Evolutionary conservation across 2,329 filamentous ascomycete species (phyloP).

Genomic region (Pseudocercospora fuligena): DNA sequence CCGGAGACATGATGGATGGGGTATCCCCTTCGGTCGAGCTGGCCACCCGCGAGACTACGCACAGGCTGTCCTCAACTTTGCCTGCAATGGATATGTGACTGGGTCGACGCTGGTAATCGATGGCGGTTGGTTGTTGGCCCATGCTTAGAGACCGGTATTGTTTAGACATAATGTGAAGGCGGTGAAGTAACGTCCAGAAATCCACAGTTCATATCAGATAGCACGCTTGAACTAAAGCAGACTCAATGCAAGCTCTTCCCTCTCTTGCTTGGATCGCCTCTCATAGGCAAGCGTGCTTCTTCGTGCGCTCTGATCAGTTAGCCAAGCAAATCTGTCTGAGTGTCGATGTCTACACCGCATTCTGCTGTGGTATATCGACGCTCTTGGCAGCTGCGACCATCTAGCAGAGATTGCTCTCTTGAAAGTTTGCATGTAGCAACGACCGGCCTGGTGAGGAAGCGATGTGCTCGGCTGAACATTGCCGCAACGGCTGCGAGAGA

Average conservation of each 20-base stretch:
- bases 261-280: not conserved
- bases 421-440: too few species aligned
- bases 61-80: constrained; percentile 58
- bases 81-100: constrained; percentile 66
- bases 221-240: not conserved
- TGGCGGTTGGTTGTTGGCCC: constrained; percentile 60
- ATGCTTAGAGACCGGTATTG: constrained; percentile 26
- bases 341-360: not conserved
- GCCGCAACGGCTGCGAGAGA: too few species aligned
- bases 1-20: constrained; percentile 36
- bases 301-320: too few species aligned
- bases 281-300: too few species aligned
- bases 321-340: too few species aligned
- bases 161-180: not conserved
- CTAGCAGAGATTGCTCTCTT: too few species aligned
- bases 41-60: constrained; percentile 52
- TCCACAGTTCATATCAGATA: not conserved
- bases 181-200: not conserved
- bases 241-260: not conserved
- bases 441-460: too few species aligned
- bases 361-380: not conserved
- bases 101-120: constrained; percentile 67
- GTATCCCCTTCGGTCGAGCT: constrained; percentile 46
- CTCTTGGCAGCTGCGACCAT: not conserved
- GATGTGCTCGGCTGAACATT: too few species aligned